Percentiles rank a stretch among this genome's conserved stretches.
These are phyloP conservation scores for Linnemannia zychae DNA, from an alignment of 192 early-diverging fungal genomes.

Conservation along the genomic window DNA sequence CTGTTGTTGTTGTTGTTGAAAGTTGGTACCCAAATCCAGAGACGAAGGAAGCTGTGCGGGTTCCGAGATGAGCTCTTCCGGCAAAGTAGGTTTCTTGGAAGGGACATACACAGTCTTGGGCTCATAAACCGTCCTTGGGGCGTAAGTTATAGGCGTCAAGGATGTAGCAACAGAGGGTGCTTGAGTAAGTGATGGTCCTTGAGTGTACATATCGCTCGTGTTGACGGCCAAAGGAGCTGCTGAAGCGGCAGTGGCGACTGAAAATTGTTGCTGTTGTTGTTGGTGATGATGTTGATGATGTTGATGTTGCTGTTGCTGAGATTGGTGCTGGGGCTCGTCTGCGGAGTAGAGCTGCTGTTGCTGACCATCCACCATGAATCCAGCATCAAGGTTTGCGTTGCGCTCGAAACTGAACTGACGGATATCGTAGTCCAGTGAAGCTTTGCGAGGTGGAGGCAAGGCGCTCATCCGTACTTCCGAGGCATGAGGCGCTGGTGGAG, in stretches of 20 bases:
- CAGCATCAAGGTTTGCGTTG: constrained; percentile 7
- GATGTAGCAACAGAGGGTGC: constrained; percentile 8
- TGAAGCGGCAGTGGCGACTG: neutral
- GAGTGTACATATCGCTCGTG: neutral
- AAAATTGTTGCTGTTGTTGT: neutral
- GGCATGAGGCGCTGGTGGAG: neutral
- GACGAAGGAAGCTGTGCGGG: neutral
- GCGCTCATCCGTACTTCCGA: neutral
- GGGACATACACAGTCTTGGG: constrained; percentile 33
- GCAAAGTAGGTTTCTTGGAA: constrained; percentile 6
- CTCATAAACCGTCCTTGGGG: constrained; percentile 30
- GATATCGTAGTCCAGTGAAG: constrained; percentile 25
- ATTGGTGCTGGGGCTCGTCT: no score
- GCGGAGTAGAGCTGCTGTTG: neutral
- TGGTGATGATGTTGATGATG: neutral
- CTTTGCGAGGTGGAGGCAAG: constrained; percentile 10
- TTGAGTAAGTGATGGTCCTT: neutral
- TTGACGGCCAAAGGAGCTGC: neutral
- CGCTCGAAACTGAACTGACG: constrained; percentile 2
- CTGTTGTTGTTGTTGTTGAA: neutral
- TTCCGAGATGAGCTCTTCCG: neutral
- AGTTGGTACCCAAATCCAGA: neutral
- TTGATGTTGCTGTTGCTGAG: neutral
- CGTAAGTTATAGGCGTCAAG: constrained; percentile 20
- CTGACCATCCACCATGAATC: neutral